Conservation (phyloP, 345 rosid genomes). For the Populus deltoides region DNA sequence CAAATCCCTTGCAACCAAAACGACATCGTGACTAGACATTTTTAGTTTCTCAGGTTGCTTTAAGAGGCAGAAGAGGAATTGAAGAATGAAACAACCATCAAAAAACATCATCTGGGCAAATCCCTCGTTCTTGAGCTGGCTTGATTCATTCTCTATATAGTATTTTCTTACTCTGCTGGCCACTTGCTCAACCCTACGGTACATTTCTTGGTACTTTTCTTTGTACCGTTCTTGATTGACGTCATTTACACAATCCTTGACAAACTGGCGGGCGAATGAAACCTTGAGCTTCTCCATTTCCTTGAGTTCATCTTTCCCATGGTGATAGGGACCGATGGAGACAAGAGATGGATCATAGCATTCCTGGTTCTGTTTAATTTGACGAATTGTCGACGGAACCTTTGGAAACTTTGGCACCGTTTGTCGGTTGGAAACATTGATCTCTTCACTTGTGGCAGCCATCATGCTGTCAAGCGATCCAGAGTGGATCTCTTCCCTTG, state of each 20-base stretch:
- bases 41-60: neutral
- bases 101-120: neutral
- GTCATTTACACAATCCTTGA: too few species aligned
- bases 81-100: neutral
- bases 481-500: too few species aligned
- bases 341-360: neutral
- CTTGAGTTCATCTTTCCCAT: neutral
- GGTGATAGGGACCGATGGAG: slow-evolving; percentile 23
- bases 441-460: neutral
- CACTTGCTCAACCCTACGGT: neutral
- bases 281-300: neutral
- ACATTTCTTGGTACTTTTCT: neutral
- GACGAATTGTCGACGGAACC: neutral
- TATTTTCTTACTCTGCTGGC: neutral
- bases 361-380: neutral
- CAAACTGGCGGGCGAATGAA: neutral
- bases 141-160: neutral
- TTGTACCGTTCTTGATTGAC: too few species aligned
- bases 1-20: neutral
- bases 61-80: neutral
- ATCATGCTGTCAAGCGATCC: neutral
- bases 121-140: neutral
- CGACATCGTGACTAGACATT: neutral
- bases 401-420: neutral
- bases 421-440: too few species aligned